Evolutionary conservation across 1,284 basidiomycete species (phyloP).

Genomic region (Trametes versicolor): DNA sequence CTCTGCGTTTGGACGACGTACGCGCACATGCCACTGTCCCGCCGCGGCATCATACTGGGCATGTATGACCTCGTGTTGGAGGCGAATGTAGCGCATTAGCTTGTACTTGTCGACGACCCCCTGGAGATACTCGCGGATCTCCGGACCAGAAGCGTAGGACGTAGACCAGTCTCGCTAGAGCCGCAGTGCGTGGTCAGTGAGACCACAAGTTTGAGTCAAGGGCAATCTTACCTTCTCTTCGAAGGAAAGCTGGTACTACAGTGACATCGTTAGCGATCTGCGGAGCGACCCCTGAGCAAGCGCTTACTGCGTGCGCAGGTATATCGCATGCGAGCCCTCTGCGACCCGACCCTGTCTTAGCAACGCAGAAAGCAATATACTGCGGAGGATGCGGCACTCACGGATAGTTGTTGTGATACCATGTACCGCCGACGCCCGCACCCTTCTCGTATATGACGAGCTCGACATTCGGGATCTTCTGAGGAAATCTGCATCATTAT

Average conservation of each 20-base stretch:
- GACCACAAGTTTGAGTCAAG: not conserved
- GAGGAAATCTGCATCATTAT: slow-evolving; percentile 53
- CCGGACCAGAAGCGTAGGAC: slow-evolving; percentile 66
- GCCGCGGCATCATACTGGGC: slow-evolving; percentile 59
- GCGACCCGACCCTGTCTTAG: slow-evolving; percentile 28
- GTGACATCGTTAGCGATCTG: not conserved
- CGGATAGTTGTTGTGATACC: slow-evolving; percentile 55
- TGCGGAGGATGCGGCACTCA: slow-evolving; percentile 23
- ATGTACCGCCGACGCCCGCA: slow-evolving; percentile 66
- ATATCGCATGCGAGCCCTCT: slow-evolving; percentile 66
- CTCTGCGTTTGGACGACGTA: slow-evolving; percentile 43
- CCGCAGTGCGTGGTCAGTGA: not conserved
- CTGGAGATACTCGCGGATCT: slow-evolving; percentile 64
- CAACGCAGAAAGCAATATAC: not conserved
- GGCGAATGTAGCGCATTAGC: slow-evolving; percentile 60
- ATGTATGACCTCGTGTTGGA: slow-evolving; percentile 60
- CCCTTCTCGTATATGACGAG: slow-evolving; percentile 69
- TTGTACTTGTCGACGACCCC: slow-evolving; percentile 67
- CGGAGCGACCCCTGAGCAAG: too few species aligned
- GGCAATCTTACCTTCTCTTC: slow-evolving; percentile 53
- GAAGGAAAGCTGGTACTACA: slow-evolving; percentile 67
- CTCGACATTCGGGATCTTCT: slow-evolving; percentile 61
- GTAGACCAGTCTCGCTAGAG: slow-evolving; percentile 63
- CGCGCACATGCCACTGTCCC: slow-evolving; percentile 63
- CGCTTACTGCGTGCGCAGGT: slow-evolving; percentile 59